Base-by-base conservation (phyloP, 495 filamentous ascomycete species). In the Talaromyces ruber region DNA sequence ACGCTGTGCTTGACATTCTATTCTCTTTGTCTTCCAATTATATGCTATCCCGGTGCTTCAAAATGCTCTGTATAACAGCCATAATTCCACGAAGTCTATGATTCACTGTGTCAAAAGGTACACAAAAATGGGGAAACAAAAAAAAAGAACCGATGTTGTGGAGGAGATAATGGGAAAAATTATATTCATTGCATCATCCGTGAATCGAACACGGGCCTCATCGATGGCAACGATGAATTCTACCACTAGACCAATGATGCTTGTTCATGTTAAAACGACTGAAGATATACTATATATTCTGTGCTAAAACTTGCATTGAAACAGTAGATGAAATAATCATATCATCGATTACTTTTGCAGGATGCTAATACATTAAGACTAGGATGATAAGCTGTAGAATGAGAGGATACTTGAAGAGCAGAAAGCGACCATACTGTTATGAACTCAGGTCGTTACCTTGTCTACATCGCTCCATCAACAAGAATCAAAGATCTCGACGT, bases 201-300 rank as follows among this genome's bases (percentile, higher is more conserved):
- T 76, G 79, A 81, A 80, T 81, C 79, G 79, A 81, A 81, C 79
- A 76, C 79, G 78, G 77, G 79, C 76, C 79, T 81, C 79, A 71
- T 81, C 79, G 79, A 81, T 81, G 78, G 79, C 78, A 81, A 80
- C 79, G 79, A 81, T 71, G 79, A 80, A 81, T 81, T 81, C 76
- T 81, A 81, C 79, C 79, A 81, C 79, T 81, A 81, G 77, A 81
- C 79, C 79, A 81, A 78, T 78, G 75, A 79, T 78, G 78, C 78
- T 73, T 59, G 34, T n/a, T 59, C 28, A 32, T 57, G 28, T 11
- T 21, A 2, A 11, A 32, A 1, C 4, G 18, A 26, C 8, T 0
- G 3, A 28, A 54, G 16, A 28, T 54, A 6, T 2, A 11, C 5
- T 9, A 21, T 47, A 47, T 47, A n/a, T 7, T 21, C 43, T 37